phyloP scores from a whole-genome alignment of 805 yeast species.

The Isabelozyma rhagii region DNA sequence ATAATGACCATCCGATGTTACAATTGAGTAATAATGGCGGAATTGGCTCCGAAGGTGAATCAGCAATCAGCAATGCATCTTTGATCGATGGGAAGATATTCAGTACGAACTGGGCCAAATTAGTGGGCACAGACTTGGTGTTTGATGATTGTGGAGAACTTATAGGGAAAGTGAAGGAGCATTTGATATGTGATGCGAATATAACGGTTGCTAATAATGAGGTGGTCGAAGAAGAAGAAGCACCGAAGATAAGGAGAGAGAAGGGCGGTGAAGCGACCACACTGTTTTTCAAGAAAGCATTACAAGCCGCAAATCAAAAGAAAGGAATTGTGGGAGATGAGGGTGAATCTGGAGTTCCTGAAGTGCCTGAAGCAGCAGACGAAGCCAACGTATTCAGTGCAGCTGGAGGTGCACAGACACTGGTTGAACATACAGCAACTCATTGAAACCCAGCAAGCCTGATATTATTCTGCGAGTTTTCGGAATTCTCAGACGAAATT shows the following conservation, averaged over 20 bases:
- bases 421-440: neutral
- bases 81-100: constrained; percentile 49
- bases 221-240: constrained; percentile 8
- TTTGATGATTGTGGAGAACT: constrained; percentile 43
- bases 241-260: constrained; percentile 1
- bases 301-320: constrained; percentile 2
- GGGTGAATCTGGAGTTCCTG: neutral
- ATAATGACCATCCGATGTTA: constrained; percentile 30
- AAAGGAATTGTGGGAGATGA: neutral
- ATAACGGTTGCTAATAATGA: constrained; percentile 14
- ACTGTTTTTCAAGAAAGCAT: constrained; percentile 18
- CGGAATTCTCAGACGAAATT: too few relatives aligned
- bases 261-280: constrained; percentile 10
- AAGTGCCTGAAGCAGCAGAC: neutral
- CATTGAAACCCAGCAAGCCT: too few relatives aligned
- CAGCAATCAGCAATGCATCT: constrained; percentile 23
- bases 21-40: constrained; percentile 28
- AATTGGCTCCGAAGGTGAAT: constrained; percentile 7
- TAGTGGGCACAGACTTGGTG: constrained; percentile 70
- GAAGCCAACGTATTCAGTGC: neutral
- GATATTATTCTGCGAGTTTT: too few relatives aligned
- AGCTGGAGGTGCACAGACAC: too few relatives aligned
- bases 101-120: constrained; percentile 71
- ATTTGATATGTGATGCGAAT: constrained; percentile 29
- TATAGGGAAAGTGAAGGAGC: constrained; percentile 38